Evolutionary conservation across 768 basidiomycete species (phyloP), one percentile per base, ranked within the genome.

Genomic region (Podaxis carcinomalis): DNA sequence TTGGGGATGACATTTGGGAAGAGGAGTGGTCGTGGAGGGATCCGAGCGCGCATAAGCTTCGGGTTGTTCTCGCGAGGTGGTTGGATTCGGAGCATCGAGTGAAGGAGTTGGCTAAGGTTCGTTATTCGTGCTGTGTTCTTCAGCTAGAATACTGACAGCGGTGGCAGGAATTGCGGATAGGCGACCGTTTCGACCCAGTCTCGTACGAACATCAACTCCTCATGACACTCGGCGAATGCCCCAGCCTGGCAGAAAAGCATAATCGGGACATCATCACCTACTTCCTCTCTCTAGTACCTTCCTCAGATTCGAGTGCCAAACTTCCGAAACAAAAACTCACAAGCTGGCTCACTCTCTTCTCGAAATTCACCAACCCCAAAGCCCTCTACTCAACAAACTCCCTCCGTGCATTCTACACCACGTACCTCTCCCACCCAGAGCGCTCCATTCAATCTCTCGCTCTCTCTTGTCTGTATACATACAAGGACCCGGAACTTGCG

Each of bases 361-460:
- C 91, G 53, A 96, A 95, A 70, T 92, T 99, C 70, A 76, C 77
- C 66, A 98, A 98, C 68, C 96, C 95, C n/a, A 96, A 93, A 74
- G 92, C 93, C 0, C 76, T 95, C 1, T 82, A 86, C 68, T 79
- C 84, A 5, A 83, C 91, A 0, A 81, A 88, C 7, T 79, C 80
- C 0, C 78, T 98, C 4, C 83, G 81, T 44, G 54, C 76, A 1
- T 69, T 93, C 23, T 96, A 95, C 73, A 79, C 80, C 13, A 75
- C 82, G n/a, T 80, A 92, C 21, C 81, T 98, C 23, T 88, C 94
- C 4, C 88, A 94, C 64, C 92, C 95, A 2, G 95, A 98, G 65
- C 84, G 85, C 13, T 67, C 83, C 3, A 76, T 98, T 2, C 96
- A 97, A 74, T 78, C 75, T 6, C 76, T 87, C 11, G 85, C 95